Evolutionary conservation across 2,329 filamentous ascomycete species (phyloP).

Genomic region (Aspergillus ruber): DNA sequence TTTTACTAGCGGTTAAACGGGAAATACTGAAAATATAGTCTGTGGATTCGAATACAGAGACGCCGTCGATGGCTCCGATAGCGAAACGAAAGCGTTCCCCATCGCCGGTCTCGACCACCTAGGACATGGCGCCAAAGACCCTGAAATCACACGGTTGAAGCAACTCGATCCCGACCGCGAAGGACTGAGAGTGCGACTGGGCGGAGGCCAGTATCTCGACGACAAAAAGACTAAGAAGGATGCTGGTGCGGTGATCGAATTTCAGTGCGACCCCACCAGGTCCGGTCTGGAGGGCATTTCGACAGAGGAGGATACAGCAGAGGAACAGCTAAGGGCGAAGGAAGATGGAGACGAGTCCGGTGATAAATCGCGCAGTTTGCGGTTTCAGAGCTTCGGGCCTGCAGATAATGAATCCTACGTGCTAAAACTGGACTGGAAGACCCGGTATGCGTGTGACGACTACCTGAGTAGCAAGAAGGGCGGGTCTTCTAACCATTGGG

Average conservation of each 20-base stretch:
- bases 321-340: slow-evolving; percentile 18
- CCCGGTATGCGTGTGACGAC: slow-evolving; percentile 75
- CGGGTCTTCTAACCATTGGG: slow-evolving; percentile 61
- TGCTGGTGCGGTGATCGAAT: slow-evolving; percentile 65
- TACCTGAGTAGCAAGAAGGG: slow-evolving; percentile 42
- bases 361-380: slow-evolving; percentile 52
- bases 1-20: not conserved
- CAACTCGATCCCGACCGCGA: slow-evolving; percentile 61
- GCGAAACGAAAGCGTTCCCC: slow-evolving; percentile 55
- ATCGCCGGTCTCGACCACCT: slow-evolving; percentile 66
- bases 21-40: slow-evolving; percentile 44
- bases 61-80: slow-evolving; percentile 43
- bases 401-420: slow-evolving; percentile 55
- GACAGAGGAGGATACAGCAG: slow-evolving; percentile 22
- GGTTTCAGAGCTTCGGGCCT: slow-evolving; percentile 67
- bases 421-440: slow-evolving; percentile 75
- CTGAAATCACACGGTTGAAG: slow-evolving; percentile 60
- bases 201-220: slow-evolving; percentile 51
- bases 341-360: slow-evolving; percentile 6
- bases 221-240: slow-evolving; percentile 52
- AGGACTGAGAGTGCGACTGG: slow-evolving; percentile 64
- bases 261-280: slow-evolving; percentile 68
- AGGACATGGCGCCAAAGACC: slow-evolving; percentile 46
- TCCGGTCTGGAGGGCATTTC: slow-evolving; percentile 60
- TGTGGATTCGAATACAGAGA: slow-evolving; percentile 64